Conservation (phyloP, 768 basidiomycete genomes). For the Artomyces pyxidatus region DNA sequence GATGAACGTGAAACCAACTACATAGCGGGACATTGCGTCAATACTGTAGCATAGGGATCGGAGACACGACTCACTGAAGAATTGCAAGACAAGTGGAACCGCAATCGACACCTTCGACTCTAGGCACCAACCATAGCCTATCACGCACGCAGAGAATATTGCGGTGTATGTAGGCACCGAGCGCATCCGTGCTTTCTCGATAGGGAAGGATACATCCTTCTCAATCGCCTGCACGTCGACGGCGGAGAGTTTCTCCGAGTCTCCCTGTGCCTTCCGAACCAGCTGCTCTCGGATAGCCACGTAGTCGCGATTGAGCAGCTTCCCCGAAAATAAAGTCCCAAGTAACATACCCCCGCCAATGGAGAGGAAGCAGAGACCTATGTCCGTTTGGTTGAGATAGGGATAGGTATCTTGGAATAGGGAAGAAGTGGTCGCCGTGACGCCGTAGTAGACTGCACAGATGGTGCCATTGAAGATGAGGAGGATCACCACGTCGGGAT, state of each 20-base stretch:
- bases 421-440: slow-evolving; percentile 53
- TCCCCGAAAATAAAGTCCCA: slow-evolving; percentile 51
- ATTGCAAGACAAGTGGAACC: slow-evolving; percentile 43
- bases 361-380: slow-evolving; percentile 73
- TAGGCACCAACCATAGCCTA: slow-evolving; percentile 58
- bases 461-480: slow-evolving; percentile 44
- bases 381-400: slow-evolving; percentile 48
- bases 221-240: slow-evolving; percentile 17
- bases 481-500: slow-evolving; percentile 49
- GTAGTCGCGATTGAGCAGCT: slow-evolving; percentile 61
- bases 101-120: slow-evolving; percentile 40
- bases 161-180: slow-evolving; percentile 34
- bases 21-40: too few relatives aligned
- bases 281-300: slow-evolving; percentile 27
- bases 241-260: slow-evolving; percentile 20
- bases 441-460: slow-evolving; percentile 51
- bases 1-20: slow-evolving; percentile 42
- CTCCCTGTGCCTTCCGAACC: slow-evolving; percentile 9
- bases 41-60: background rate
- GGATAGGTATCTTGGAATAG: slow-evolving; percentile 53
- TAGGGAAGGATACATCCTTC: slow-evolving; percentile 40
- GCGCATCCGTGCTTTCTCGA: slow-evolving; percentile 52
- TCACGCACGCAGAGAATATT: slow-evolving; percentile 32
- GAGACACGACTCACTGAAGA: slow-evolving; percentile 24
- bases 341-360: slow-evolving; percentile 65